Evolutionary conservation across 371 early-diverging fungal species (phyloP).

Genomic region (Apophysomyces variabilis): DNA sequence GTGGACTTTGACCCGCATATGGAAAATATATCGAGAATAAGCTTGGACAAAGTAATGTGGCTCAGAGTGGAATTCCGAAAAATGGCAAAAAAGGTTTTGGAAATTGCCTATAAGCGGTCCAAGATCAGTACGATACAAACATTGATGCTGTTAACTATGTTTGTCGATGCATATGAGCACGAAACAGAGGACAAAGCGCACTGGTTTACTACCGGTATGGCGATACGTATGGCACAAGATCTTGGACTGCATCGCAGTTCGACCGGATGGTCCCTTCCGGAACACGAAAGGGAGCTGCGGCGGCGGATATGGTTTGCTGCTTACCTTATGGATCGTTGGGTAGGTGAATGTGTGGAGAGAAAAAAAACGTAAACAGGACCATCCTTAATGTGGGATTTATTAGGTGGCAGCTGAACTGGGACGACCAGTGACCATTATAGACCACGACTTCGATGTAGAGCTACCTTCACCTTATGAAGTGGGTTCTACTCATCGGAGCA

Average conservation of each 20-base stretch:
- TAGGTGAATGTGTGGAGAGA: constrained; percentile 9
- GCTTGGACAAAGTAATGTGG: constrained; percentile 12
- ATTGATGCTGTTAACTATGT: constrained; percentile 37
- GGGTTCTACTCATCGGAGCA: constrained; percentile 11
- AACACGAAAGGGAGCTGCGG: constrained; percentile 45
- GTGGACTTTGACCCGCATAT: constrained; percentile 11
- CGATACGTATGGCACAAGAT: constrained; percentile 39
- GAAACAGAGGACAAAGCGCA: constrained; percentile 41
- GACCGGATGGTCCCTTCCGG: constrained; percentile 42
- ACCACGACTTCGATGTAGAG: constrained; percentile 47
- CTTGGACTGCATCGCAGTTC: constrained; percentile 39
- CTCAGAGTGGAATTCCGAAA: constrained; percentile 19
- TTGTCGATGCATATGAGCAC: constrained; percentile 23
- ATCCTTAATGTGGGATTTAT: neutral
- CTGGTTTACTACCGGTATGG: constrained; percentile 30
- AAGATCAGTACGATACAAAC: constrained; percentile 46
- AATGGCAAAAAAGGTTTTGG: constrained; percentile 29
- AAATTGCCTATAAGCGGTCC: constrained; percentile 33
- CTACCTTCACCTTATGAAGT: constrained; percentile 45
- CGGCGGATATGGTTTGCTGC: constrained; percentile 45
- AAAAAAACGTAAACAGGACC: neutral
- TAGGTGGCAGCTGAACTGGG: constrained; percentile 38
- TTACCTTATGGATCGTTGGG: constrained; percentile 48
- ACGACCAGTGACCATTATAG: constrained; percentile 35
- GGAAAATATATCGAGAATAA: constrained; percentile 12